phyloP scores from a whole-genome alignment of 805 yeast species.

The Scheffersomyces lignosus region DNA sequence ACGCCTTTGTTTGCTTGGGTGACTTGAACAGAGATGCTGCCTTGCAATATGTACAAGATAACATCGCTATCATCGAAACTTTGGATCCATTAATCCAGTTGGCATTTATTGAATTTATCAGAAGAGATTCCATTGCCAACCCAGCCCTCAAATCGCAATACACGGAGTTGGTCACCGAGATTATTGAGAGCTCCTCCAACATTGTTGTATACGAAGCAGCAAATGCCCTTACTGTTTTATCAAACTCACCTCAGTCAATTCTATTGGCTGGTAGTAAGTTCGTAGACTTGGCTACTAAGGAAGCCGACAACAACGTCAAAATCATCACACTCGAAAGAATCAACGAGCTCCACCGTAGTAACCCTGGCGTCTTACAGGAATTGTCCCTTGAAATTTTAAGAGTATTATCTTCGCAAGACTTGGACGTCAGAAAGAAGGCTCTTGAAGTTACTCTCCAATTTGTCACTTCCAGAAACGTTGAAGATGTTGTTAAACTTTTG shows the following conservation, averaged over 20 bases:
- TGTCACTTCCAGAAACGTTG: conserved; percentile 85
- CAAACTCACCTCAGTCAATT: conserved; percentile 63
- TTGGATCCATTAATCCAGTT: conserved; percentile 85
- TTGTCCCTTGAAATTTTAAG: conserved; percentile 83
- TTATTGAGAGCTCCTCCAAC: conserved; percentile 67
- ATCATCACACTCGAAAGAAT: conserved; percentile 88
- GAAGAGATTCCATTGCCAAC: conserved; percentile 69
- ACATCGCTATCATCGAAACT: conserved; percentile 55
- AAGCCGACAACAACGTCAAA: conserved; percentile 93
- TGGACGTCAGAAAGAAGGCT: conserved; percentile 89
- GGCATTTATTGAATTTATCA: conserved; percentile 87
- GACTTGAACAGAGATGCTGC: conserved; percentile 84
- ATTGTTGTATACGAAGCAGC: conserved; percentile 92
- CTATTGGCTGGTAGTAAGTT: conserved; percentile 81
- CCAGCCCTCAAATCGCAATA: conserved; percentile 71
- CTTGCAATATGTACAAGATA: conserved; percentile 74
- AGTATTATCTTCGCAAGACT: conserved; percentile 81
- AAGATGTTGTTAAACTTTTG: conserved; percentile 86
- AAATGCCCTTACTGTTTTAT: conserved; percentile 64
- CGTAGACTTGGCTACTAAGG: conserved; percentile 85
- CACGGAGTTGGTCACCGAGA: conserved; percentile 66
- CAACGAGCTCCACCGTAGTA: conserved; percentile 65
- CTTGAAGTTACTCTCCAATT: conserved; percentile 79
- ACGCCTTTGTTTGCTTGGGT: conserved; percentile 87
- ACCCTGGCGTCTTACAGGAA: conserved; percentile 83